Evolutionary conservation across 805 yeast species (phyloP).

Genomic region (Phaffomyces antillensis): DNA sequence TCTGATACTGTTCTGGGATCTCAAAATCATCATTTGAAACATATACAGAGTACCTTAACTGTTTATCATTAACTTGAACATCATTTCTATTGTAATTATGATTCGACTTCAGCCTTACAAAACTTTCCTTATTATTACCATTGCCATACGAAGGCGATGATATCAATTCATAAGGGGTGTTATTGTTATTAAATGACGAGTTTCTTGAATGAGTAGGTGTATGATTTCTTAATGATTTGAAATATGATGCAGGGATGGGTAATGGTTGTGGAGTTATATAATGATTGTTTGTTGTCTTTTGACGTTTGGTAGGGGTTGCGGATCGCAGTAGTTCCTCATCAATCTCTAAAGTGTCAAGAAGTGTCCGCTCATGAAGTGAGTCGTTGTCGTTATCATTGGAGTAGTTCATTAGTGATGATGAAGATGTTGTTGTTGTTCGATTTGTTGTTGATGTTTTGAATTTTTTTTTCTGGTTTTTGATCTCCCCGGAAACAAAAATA

Average conservation of each 20-base stretch:
- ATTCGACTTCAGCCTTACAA: constrained; percentile 1
- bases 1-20: constrained; percentile 4
- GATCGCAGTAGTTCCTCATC: constrained; percentile 4
- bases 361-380: neutral
- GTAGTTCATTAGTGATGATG: neutral
- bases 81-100: neutral
- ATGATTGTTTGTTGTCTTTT: neutral
- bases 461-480: no score
- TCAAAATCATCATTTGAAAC: constrained; percentile 11
- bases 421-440: no score
- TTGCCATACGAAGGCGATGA: constrained; percentile 2
- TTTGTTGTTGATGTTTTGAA: no score
- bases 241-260: constrained; percentile 9
- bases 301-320: constrained; percentile 2
- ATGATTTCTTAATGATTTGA: constrained; percentile 5
- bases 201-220: constrained; percentile 7
- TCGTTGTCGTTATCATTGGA: neutral
- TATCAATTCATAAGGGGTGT: neutral
- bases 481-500: no score
- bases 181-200: neutral
- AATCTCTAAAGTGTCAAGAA: constrained; percentile 5
- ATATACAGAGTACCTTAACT: constrained; percentile 6
- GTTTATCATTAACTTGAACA: constrained; percentile 1
- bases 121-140: neutral
- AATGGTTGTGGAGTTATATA: neutral